Evolutionary conservation across 2,329 filamentous ascomycete species (phyloP).

Genomic region (Fusarium torulosum): DNA sequence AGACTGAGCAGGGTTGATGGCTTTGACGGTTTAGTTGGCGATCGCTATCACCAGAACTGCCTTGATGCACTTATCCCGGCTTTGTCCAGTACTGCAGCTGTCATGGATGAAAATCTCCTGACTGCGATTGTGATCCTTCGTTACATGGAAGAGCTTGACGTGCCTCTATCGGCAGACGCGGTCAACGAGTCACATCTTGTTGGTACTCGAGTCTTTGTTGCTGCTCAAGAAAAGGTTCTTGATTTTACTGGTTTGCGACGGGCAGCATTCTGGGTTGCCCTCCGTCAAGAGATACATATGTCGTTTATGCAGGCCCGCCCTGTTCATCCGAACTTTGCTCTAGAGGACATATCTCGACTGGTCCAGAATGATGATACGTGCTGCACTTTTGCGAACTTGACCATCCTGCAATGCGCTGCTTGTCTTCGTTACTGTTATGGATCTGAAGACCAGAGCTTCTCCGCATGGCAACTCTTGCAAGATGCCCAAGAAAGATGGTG

Average conservation of each 20-base stretch:
- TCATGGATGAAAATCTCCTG: slow-evolving; percentile 49
- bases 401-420: slow-evolving; percentile 47
- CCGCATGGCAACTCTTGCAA: slow-evolving; percentile 39
- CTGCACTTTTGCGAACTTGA: slow-evolving; percentile 47
- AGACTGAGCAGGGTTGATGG: slow-evolving; percentile 39
- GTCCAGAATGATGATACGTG: slow-evolving; percentile 44
- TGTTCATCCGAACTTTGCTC: slow-evolving; percentile 46
- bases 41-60: slow-evolving; percentile 48
- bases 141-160: slow-evolving; percentile 49
- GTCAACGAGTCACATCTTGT: slow-evolving; percentile 47
- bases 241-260: slow-evolving; percentile 48
- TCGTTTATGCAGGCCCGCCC: slow-evolving; percentile 49
- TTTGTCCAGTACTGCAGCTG: slow-evolving; percentile 43
- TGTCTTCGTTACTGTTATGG: slow-evolving; percentile 50
- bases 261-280: slow-evolving; percentile 49
- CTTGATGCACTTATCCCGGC: slow-evolving; percentile 48
- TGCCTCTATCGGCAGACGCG: slow-evolving; percentile 32
- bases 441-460: slow-evolving; percentile 44
- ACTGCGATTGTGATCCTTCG: slow-evolving; percentile 50
- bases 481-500: slow-evolving; percentile 48
- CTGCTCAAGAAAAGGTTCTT: slow-evolving; percentile 46
- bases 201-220: slow-evolving; percentile 48
- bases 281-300: slow-evolving; percentile 50
- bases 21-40: slow-evolving; percentile 43
- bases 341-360: slow-evolving; percentile 41